Conservation (phyloP, 2,329 filamentous ascomycete genomes). For the Colletotrichum sp. region DNA sequence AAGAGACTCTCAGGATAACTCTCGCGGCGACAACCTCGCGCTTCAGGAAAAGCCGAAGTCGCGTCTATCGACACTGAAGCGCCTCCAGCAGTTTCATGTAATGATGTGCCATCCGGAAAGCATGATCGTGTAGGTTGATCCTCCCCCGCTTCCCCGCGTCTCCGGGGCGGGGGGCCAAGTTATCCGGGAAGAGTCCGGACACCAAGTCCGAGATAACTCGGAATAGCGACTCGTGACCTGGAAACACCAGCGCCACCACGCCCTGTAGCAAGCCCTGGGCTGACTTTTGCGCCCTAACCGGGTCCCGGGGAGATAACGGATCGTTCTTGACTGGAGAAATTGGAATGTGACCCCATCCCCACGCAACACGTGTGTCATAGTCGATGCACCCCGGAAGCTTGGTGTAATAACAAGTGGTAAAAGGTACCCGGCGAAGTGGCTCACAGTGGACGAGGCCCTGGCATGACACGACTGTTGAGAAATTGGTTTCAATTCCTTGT, state of each 20-base stretch:
- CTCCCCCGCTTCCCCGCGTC: neutral
- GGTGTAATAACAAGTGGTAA: neutral
- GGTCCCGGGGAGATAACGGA: neutral
- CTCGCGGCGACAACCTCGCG: neutral
- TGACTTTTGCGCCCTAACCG: neutral
- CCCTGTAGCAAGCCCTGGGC: neutral
- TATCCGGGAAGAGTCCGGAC: slow-evolving; percentile 2
- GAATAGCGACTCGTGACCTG: neutral
- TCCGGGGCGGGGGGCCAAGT: neutral
- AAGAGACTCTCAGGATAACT: neutral
- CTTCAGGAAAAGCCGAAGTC: neutral
- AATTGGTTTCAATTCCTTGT: neutral
- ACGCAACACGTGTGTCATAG: neutral
- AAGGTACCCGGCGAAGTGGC: too few relatives aligned
- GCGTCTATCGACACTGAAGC: neutral
- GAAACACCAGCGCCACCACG: neutral
- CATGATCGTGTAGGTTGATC: neutral
- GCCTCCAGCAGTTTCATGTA: neutral
- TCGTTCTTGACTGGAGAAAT: neutral
- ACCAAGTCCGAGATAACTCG: neutral
- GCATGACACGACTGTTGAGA: neutral
- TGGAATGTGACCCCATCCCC: neutral
- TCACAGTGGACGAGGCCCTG: rapidly evolving
- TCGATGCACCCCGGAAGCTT: neutral
- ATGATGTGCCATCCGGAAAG: neutral